These are phyloP conservation scores for Thielaviopsis punctulata DNA, from an alignment of 2,329 filamentous ascomycete species.

Conservation along the genomic window DNA sequence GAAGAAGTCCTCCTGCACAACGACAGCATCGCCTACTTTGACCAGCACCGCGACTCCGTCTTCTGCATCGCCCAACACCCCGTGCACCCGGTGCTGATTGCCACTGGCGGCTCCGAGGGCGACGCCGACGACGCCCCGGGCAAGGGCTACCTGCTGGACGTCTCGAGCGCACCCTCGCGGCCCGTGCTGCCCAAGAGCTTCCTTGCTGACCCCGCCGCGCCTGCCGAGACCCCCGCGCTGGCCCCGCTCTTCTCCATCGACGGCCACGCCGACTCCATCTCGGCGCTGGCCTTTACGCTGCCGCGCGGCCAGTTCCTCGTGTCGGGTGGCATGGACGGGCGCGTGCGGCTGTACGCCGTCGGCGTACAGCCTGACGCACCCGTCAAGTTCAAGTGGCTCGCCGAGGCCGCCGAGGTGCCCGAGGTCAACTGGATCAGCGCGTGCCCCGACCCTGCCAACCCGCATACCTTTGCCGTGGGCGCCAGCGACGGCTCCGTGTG, in stretches of 20 bases:
- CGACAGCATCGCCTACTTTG: slow-evolving; percentile 86
- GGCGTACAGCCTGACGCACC: slow-evolving; percentile 29
- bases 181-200: slow-evolving; percentile 65
- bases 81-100: slow-evolving; percentile 54
- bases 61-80: slow-evolving; percentile 94
- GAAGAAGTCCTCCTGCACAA: slow-evolving; percentile 68
- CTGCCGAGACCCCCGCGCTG: slow-evolving; percentile 36
- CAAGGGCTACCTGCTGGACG: slow-evolving; percentile 73
- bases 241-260: slow-evolving; percentile 55
- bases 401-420: slow-evolving; percentile 73
- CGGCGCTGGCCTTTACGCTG: slow-evolving; percentile 67
- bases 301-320: slow-evolving; percentile 70
- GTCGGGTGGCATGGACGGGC: slow-evolving; percentile 78
- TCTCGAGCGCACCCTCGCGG: slow-evolving; percentile 40
- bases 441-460: slow-evolving; percentile 52
- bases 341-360: slow-evolving; percentile 51
- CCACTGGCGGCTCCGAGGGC: slow-evolving; percentile 63
- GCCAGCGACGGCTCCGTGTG: slow-evolving; percentile 85
- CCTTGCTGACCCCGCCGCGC: slow-evolving; percentile 44
- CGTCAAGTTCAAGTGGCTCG: slow-evolving; percentile 43
- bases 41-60: slow-evolving; percentile 75
- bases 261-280: slow-evolving; percentile 87
- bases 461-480: slow-evolving; percentile 74
- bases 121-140: slow-evolving; percentile 46
- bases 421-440: slow-evolving; percentile 83